These are phyloP conservation scores for Saccharomyces hybrid DNA, from an alignment of 1,139 yeast species.

Conservation along the genomic window DNA sequence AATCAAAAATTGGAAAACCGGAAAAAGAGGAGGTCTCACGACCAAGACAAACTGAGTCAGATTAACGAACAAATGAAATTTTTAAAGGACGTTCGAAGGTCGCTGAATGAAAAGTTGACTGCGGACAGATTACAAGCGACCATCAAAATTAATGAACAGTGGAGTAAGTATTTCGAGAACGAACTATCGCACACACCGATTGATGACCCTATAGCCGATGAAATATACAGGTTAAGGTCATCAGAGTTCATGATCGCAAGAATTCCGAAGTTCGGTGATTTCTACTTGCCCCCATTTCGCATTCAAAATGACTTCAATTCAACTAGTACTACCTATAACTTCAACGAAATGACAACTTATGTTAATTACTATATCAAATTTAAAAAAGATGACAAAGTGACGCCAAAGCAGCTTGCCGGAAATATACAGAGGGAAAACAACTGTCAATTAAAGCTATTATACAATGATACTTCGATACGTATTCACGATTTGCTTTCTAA, in stretches of 20 bases:
- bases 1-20: conserved; percentile 2
- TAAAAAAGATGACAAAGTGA: neutral
- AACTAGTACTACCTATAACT: conserved; percentile 11
- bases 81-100: conserved; percentile 15
- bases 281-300: conserved; percentile 27
- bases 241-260: conserved; percentile 29
- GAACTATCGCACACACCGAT: conserved; percentile 26
- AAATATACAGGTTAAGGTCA: conserved; percentile 22
- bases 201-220: conserved; percentile 26
- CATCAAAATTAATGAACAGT: conserved; percentile 9
- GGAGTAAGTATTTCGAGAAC: conserved; percentile 23
- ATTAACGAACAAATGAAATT: conserved; percentile 11
- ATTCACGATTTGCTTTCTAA: neutral
- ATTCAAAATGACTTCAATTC: conserved; percentile 6
- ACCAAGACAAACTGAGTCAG: neutral
- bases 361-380: neutral
- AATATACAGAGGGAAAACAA: neutral
- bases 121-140: neutral
- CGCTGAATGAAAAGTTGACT: conserved; percentile 6
- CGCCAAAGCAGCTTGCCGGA: neutral
- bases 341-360: conserved; percentile 3
- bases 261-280: conserved; percentile 28
- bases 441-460: conserved; percentile 19
- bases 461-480: conserved; percentile 17
- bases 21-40: conserved; percentile 2